Base-by-base conservation (phyloP, 2,329 filamentous ascomycete genomes). In the Fusarium cyanostomum region DNA sequence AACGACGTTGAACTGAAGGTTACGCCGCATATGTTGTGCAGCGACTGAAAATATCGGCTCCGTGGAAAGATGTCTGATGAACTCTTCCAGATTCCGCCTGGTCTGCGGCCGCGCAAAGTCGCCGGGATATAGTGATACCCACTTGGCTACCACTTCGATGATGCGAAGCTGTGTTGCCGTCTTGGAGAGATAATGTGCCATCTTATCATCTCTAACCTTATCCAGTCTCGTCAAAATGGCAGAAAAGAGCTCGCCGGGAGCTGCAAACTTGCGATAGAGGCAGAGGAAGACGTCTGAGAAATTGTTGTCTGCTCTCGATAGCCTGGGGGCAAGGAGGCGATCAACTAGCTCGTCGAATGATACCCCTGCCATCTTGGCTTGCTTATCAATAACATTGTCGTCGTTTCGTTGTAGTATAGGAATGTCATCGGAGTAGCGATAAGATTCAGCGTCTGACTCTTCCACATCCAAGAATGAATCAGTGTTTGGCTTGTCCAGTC, bases 271-370 rank as follows among this genome's bases (percentile, higher is more conserved):
- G 62, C 95, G 90, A 77, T 98, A 98, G 12, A 98, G 81, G 64
- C 94, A 97, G 27, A 98, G 82, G 71, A 98, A 98, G 15, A 96
- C 89, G 39, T 93, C 88, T 2, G 87, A 86, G 72, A 97, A 99
- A 75, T 97, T 97, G 56, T 86, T 84, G 73, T 98, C 95, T n/a
- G 89, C 85, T 72, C 92, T 93, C 26, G 92, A 93, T 79, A 94
- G 89, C 31, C 92, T 91, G 61, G 92, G 86, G 1, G 89, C 85
- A 21, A 98, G 83, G 35, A 99, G 83, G n/a, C 93, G 89, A 75
- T 97, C 92, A 16, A 98, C 92, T 5, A 95, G 80, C 52, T 93
- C 90, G 59, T 91, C 88, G 66, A 89, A 87, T 3, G 80, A 79
- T 15, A 87, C 76, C 3, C 87, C 87, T 2, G 78, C 73, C 44